Evolutionary conservation across 164 flowering plant genomes (phyloP), one percentile per base, ranked within the genome.

Genomic region (Hamamelis virginiana): DNA sequence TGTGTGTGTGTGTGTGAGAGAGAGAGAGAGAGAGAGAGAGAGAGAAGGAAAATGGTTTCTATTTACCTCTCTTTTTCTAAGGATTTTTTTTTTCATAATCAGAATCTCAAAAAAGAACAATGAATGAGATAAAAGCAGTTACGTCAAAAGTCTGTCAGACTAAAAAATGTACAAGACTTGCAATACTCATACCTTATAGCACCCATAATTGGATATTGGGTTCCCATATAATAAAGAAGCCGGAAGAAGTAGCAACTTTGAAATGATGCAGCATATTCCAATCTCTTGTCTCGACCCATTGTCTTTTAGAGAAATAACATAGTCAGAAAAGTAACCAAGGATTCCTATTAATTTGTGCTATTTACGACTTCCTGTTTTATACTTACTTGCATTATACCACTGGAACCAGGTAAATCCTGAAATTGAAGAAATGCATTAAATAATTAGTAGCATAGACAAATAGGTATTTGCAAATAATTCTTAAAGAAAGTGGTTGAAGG

Each of bases 331-430:
- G 14, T 46, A 59, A n/a, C 41, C 43, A 1, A 43, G 4, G 5
- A 38, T 15, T 67, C 18, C 45, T 47, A 25, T 14, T 43, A 48
- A 43, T 22, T 47, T 53, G 14, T 8, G 21, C 23, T 19, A 22
- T 4, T 56, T 47, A 51, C 15, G 15, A 56, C 25, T 62, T 13
- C 10, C 38, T 45, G 64, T n/a, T 5, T 45, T 57, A 43, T 53
- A 74, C 92, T 80, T 85, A 94, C 98, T 83, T 94, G 98, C 98
- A 94, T 94, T 62, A 91, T 87, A 51, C 98, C 98, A 76, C 98
- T 94, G 67, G 97, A 90, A 68, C 78, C 88, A 52, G 98, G 98
- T 74, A 94, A 75, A 76, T 94, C 98, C 98, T 92, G 86, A 64
- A 79, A n/a, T n/a, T n/a, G 38, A 58, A 50, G 52, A 65, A 66